Conservation (phyloP, 2,329 filamentous ascomycete genomes). For the Alternaria triticimaculans region DNA sequence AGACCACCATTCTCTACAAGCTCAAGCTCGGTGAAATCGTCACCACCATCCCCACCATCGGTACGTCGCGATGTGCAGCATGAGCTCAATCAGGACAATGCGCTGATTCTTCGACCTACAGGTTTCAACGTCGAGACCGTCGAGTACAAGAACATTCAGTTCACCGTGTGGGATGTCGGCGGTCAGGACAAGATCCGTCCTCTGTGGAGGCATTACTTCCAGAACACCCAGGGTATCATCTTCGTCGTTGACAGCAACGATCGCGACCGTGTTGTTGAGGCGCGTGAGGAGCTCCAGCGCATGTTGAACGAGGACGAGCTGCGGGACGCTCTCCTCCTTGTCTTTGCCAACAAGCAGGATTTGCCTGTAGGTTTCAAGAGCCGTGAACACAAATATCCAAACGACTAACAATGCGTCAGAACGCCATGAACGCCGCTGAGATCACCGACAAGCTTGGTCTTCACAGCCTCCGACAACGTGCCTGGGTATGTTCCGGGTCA, state of each 20-base stretch:
- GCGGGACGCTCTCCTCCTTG: conserved; percentile 90
- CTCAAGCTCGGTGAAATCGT: conserved; percentile 98
- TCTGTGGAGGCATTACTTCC: conserved; percentile 96
- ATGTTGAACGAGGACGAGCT: conserved; percentile 99
- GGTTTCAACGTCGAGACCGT: conserved; percentile 99
- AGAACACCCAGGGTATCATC: conserved; percentile 95
- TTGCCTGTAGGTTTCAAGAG: conserved; percentile 67
- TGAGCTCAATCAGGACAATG: conserved; percentile 3
- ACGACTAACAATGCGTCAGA: conserved; percentile 61
- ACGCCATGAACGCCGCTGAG: conserved; percentile 99
- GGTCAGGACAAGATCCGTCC: conserved; percentile 99
- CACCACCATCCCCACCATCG: conserved; percentile 97
- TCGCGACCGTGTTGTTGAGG: conserved; percentile 88
- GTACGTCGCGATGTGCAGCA: conserved; percentile 45
- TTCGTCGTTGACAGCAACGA: conserved; percentile 98
- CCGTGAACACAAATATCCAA: not conserved
- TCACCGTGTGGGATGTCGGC: conserved; percentile 99
- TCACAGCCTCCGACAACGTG: conserved; percentile 97
- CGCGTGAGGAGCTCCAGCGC: conserved; percentile 89
- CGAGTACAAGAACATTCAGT: conserved; percentile 99
- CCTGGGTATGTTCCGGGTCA: conserved; percentile 77
- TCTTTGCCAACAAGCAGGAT: conserved; percentile 99
- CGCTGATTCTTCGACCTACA: conserved; percentile 40
- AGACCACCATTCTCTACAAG: conserved; percentile 98
- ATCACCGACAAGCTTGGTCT: conserved; percentile 99